These are phyloP conservation scores for Sordariomycetes sp. DNA, from an alignment of 2,329 filamentous ascomycete genomes.

Conservation along the genomic window DNA sequence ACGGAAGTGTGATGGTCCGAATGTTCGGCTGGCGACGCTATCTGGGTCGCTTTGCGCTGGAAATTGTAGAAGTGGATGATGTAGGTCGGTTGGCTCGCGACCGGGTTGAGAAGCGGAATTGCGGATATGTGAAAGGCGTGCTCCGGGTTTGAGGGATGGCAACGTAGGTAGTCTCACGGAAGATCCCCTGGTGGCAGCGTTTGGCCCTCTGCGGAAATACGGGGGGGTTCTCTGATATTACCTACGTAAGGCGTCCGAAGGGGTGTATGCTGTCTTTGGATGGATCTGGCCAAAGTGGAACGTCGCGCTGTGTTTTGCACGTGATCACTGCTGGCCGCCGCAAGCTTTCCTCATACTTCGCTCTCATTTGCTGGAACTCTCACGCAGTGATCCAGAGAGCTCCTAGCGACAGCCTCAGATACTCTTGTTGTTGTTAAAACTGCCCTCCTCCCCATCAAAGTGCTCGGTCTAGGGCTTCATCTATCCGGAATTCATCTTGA, in stretches of 20 bases:
- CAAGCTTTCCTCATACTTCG: background rate
- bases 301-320: background rate
- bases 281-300: background rate
- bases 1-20: background rate
- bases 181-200: background rate
- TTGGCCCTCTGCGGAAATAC: background rate
- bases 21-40: background rate
- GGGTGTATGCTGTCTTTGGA: background rate
- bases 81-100: background rate
- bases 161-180: background rate
- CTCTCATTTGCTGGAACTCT: background rate
- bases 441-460: background rate
- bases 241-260: background rate
- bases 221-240: background rate
- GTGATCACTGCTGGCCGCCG: background rate
- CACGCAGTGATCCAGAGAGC: background rate
- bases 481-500: background rate
- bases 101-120: background rate
- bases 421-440: background rate
- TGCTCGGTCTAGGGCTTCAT: background rate
- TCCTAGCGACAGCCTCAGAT: background rate
- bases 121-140: background rate
- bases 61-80: background rate
- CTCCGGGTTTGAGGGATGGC: background rate
- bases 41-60: background rate